These are phyloP conservation scores for Naematelia aurantialba DNA, from an alignment of 768 basidiomycete genomes.

Conservation along the genomic window DNA sequence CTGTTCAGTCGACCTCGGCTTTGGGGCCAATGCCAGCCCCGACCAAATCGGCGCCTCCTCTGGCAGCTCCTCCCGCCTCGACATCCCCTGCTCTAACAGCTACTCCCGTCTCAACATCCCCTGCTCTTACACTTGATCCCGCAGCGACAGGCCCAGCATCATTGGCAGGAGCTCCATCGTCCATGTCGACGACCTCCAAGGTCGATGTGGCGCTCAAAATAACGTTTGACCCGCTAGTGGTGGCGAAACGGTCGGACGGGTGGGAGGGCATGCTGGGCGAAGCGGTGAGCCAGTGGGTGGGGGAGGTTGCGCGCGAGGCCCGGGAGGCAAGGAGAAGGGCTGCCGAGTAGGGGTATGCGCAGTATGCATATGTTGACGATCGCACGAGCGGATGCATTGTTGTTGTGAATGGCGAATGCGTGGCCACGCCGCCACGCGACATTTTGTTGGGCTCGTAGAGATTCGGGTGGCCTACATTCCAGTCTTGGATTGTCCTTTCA, in stretches of 20 bases:
- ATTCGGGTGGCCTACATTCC: too few relatives aligned
- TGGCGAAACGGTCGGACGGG: conserved; percentile 37
- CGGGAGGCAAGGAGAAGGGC: too few relatives aligned
- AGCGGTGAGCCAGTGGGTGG: conserved; percentile 32
- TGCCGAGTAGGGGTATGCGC: too few relatives aligned
- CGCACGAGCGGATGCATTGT: too few relatives aligned
- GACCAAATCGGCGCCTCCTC: not conserved
- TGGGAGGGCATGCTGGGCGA: conserved; percentile 38
- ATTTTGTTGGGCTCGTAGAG: too few relatives aligned
- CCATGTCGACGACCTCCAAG: not conserved
- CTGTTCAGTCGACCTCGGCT: conserved; percentile 1
- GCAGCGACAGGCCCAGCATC: too few relatives aligned
- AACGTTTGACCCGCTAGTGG: conserved; percentile 39
- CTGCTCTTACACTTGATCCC: conserved; percentile 8
- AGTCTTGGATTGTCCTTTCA: too few relatives aligned
- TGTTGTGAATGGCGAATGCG: too few relatives aligned
- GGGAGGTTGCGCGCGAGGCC: conserved; percentile 24
- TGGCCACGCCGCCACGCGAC: too few relatives aligned
- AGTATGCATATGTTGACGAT: too few relatives aligned
- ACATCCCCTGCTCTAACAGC: not conserved
- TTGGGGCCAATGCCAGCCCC: conserved; percentile 7
- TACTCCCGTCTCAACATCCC: conserved; percentile 1
- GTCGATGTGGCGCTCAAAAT: conserved; percentile 14
- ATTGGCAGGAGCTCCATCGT: too few relatives aligned
- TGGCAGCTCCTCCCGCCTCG: conserved; percentile 2